Base-by-base conservation (phyloP, 768 basidiomycete genomes). In the Tephrocybe sp. region DNA sequence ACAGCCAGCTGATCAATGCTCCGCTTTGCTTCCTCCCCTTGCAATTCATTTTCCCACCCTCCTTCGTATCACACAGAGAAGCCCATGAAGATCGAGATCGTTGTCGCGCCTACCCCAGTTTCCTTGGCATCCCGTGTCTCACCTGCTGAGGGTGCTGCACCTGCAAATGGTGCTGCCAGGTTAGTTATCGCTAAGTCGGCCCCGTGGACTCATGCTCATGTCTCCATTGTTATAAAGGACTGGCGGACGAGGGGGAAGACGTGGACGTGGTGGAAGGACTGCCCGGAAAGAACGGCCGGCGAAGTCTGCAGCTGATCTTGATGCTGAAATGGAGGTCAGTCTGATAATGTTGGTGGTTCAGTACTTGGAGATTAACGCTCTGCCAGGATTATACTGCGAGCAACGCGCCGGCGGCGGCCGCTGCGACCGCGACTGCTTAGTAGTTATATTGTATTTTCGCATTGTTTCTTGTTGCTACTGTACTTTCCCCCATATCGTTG, bases 21-120 rank as follows among this genome's bases (percentile, higher is more conserved):
- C 68, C 67, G 69, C 69, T 74, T 75, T 74, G 62, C 57, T 60
- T 62, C 55, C 64, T 64, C 63, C 64, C 18, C 36, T n/a, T 37
- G 60, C 63, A 61, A 67, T 63, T 47, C 62, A 65, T 68, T 57
- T 65, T 47, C 52, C 60, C 62, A 49, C 65, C 65, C 57, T 70
- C 60, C 32, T 51, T 62, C 73, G 62, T 57, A 61, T 66, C 60
- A 55, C 70, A 69, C 64, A 98, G 96, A 91, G 79, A 90, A 91
- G 58, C 90, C 92, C 19, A 97, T 98, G 94, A 96, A 94, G 79
- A 94, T 98, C 55, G 96, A 99, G 78, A 92, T 98, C 57, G 84
- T 98, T 37, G 80, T 96, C 66, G 92, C 96, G 73, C 92, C 92
- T 11, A 78, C 85, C 37, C 78, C 75, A 9, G 74, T 75, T 16